A percentile compares a stretch with the other conserved stretches of the same genome.
These are phyloP conservation scores for Trichothecium roseum DNA, from an alignment of 2,329 filamentous ascomycete genomes.

Conservation along the genomic window DNA sequence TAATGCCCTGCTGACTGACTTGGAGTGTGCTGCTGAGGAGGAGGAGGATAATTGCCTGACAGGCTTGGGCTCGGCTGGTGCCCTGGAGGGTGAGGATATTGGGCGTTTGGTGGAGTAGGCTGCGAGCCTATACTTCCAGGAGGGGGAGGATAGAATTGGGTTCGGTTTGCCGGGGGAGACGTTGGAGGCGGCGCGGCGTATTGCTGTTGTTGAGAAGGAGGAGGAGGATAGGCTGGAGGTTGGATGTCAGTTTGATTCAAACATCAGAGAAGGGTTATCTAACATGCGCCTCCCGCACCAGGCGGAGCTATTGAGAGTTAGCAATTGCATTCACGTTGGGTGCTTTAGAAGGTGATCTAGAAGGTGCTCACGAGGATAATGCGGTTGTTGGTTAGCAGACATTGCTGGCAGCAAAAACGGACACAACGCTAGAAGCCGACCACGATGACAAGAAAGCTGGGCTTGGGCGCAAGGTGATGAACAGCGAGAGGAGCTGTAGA, in stretches of 20 bases:
- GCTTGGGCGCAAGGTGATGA: no score
- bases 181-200: constrained; percentile 37
- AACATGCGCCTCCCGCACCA: constrained; percentile 21
- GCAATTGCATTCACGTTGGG: constrained; percentile 2
- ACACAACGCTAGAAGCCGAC: neutral
- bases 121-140: constrained; percentile 14
- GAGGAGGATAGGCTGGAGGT: constrained; percentile 1
- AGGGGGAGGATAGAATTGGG: constrained; percentile 35
- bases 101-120: constrained; percentile 6
- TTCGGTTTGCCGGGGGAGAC: constrained; percentile 34
- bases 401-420: constrained; percentile 15
- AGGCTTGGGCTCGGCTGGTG: constrained; percentile 8
- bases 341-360: constrained; percentile 4
- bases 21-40: constrained; percentile 2
- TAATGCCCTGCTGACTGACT: constrained; percentile 7
- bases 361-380: constrained; percentile 32
- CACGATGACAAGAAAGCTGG: neutral
- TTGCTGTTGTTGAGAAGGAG: constrained; percentile 16
- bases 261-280: constrained; percentile 1
- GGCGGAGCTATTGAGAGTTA: constrained; percentile 26
- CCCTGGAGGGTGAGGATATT: constrained; percentile 20
- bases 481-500: neutral
- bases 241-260: neutral
- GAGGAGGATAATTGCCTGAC: constrained; percentile 4
- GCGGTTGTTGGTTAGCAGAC: constrained; percentile 25